These are phyloP conservation scores for Chaetomium olivaceum DNA, from an alignment of 2,329 filamentous ascomycete genomes.

Conservation along the genomic window DNA sequence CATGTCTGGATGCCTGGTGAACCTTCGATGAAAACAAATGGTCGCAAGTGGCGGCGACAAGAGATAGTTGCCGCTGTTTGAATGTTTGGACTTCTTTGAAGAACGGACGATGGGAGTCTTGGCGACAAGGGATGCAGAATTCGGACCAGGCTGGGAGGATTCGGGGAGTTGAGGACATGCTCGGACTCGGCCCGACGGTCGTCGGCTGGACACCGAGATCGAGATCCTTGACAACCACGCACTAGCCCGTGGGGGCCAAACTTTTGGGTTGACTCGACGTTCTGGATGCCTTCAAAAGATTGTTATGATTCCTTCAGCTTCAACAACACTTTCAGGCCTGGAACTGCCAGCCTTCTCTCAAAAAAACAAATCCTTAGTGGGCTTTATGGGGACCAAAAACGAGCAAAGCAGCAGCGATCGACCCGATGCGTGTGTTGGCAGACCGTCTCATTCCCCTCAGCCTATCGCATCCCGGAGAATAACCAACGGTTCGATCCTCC, in stretches of 20 bases:
- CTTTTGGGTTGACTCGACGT: too few relatives aligned
- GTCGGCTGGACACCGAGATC: not conserved
- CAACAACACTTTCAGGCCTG: not conserved
- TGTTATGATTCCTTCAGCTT: not conserved
- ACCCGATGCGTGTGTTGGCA: constrained; percentile 8
- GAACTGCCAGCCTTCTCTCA: not conserved
- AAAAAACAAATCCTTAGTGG: not conserved
- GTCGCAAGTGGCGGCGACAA: not conserved
- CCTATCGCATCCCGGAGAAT: not conserved
- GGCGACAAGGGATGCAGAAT: not conserved
- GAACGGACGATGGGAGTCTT: not conserved
- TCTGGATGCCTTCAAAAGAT: not conserved
- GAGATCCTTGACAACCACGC: not conserved
- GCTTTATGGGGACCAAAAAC: not conserved
- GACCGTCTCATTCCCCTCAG: not conserved
- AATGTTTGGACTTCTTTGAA: not conserved
- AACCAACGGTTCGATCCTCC: not conserved
- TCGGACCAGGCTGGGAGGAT: not conserved
- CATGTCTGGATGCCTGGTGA: not conserved
- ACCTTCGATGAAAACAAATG: not conserved
- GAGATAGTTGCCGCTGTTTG: not conserved
- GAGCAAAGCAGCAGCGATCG: constrained; percentile 1
- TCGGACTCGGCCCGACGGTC: not conserved
- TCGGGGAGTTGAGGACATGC: not conserved
- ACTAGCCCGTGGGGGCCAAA: not conserved